phyloP scores from a whole-genome alignment of 805 yeast species.

The Ogataea wickerhamii region DNA sequence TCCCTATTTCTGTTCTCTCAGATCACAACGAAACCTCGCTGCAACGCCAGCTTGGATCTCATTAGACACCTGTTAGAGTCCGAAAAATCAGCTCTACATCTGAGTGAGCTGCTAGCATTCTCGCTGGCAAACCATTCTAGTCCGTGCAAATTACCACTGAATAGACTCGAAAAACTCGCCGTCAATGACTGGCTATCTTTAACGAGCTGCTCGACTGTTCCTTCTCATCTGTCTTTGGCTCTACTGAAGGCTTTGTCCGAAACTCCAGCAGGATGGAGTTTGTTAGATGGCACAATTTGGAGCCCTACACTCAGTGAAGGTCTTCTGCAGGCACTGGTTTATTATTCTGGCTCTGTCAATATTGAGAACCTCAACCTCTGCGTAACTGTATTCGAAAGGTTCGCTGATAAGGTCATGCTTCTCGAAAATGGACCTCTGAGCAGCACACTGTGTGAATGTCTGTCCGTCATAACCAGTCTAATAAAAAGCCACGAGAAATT shows the following conservation, averaged over 20 bases:
- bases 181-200: constrained; percentile 16
- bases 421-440: neutral
- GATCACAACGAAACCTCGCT: constrained; percentile 3
- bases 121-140: neutral
- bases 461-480: constrained; percentile 1
- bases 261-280: neutral
- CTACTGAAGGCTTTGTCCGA: constrained; percentile 5
- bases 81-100: neutral
- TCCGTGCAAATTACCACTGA: neutral
- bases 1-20: constrained; percentile 7
- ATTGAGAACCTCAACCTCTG: neutral
- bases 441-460: neutral
- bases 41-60: constrained; percentile 3
- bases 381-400: constrained; percentile 1
- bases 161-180: constrained; percentile 14
- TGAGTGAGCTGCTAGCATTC: constrained; percentile 1
- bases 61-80: neutral
- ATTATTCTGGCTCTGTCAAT: neutral
- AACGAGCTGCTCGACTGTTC: constrained; percentile 1
- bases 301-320: constrained; percentile 2
- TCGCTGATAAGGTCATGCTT: neutral
- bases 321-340: constrained; percentile 2
- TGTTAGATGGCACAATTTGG: constrained; percentile 1
- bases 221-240: constrained; percentile 6
- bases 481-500: neutral